These are phyloP conservation scores for Garcia nutans DNA, from an alignment of 345 rosid species.

Conservation along the genomic window DNA sequence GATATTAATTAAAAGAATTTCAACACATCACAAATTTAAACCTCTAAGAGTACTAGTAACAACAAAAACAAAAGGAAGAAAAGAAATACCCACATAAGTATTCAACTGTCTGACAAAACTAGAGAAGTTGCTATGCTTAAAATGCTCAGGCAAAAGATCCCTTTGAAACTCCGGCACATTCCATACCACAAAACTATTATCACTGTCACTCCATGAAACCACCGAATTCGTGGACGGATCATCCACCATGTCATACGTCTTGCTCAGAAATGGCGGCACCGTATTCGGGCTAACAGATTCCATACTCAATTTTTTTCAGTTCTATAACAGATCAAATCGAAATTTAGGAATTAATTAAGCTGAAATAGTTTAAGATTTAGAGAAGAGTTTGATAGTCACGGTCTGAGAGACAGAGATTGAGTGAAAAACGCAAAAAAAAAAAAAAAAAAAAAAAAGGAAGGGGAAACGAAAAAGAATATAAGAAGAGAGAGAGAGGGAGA, in stretches of 20 bases:
- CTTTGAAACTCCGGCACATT: conserved; percentile 26
- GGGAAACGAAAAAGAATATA: neutral
- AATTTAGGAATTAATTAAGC: too few relatives aligned
- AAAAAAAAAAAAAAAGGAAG: too few relatives aligned
- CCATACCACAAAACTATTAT: conserved; percentile 33
- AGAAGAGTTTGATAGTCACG: neutral
- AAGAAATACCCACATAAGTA: conserved; percentile 54
- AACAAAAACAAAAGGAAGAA: neutral
- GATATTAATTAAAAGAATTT: neutral
- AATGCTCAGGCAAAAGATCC: conserved; percentile 32
- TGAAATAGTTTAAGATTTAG: neutral
- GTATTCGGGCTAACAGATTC: conserved; percentile 6
- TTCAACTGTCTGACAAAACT: conserved; percentile 89
- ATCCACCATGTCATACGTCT: conserved; percentile 32
- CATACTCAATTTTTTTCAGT: neutral
- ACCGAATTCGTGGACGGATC: conserved; percentile 23
- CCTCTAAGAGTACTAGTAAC: neutral
- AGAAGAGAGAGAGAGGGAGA: neutral
- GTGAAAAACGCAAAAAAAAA: neutral
- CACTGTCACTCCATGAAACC: conserved; percentile 26
- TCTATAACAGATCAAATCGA: neutral
- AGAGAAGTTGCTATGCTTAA: conserved; percentile 88
- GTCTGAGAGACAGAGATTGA: neutral
- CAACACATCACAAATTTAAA: neutral
- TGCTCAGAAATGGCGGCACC: conserved; percentile 32